Evolutionary conservation across 306 rosid species (phyloP).

Genomic region (Aeschynomene evenia): DNA sequence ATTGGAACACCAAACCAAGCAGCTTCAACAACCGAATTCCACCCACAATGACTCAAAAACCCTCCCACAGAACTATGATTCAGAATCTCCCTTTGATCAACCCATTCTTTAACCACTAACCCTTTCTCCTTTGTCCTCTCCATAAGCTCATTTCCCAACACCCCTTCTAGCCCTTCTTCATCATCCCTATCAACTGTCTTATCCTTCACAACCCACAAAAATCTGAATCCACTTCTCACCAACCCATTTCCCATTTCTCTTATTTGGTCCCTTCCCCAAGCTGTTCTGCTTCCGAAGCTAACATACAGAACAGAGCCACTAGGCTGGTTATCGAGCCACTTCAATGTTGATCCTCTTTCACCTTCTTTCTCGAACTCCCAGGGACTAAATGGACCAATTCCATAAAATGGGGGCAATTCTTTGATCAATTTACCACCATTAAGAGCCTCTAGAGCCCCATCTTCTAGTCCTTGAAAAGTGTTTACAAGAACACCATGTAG

Average conservation of each 20-base stretch:
- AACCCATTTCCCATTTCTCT: constrained; percentile 50
- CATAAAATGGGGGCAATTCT: constrained; percentile 39
- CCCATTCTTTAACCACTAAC: constrained; percentile 47
- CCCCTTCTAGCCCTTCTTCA: constrained; percentile 27
- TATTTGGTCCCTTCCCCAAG: constrained; percentile 38
- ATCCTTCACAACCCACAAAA: constrained; percentile 57
- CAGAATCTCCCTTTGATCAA: constrained; percentile 41
- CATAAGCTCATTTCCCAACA: constrained; percentile 36
- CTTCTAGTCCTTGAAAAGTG: constrained; percentile 37
- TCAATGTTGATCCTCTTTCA: background rate
- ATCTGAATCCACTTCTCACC: constrained; percentile 35
- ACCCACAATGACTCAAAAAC: constrained; percentile 57
- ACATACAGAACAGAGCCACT: constrained; percentile 44
- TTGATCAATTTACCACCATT: constrained; percentile 8
- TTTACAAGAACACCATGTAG: constrained; percentile 46
- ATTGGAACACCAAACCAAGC: constrained; percentile 44
- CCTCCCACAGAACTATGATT: constrained; percentile 48
- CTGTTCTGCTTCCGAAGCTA: constrained; percentile 48
- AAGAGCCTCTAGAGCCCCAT: constrained; percentile 22
- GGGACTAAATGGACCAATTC: constrained; percentile 42
- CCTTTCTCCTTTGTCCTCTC: constrained; percentile 38
- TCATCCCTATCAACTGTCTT: constrained; percentile 50
- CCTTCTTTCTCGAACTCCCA: constrained; percentile 42
- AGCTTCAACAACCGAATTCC: constrained; percentile 54
- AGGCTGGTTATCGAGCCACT: constrained; percentile 43